Percentiles rank a stretch among this genome's conserved stretches.
phyloP scores from a whole-genome alignment of 164 flowering plant genomes.

The Dillenia suffruticosa region DNA sequence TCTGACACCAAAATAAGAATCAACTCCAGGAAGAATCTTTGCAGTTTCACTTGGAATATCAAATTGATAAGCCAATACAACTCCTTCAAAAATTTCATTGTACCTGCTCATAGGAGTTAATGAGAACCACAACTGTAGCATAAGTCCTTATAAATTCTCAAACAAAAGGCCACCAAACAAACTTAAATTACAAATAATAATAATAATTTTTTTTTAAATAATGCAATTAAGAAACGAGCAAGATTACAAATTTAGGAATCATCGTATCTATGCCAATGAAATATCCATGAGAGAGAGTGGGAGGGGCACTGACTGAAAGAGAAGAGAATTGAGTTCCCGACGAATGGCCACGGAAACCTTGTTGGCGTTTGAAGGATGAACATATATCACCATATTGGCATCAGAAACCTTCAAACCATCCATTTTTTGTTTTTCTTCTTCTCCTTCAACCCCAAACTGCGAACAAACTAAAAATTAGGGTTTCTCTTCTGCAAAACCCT shows the following conservation, averaged over 20 bases:
- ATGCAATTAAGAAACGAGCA: not conserved
- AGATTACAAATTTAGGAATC: not conserved
- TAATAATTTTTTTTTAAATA: not conserved
- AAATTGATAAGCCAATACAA: slow-evolving; percentile 66
- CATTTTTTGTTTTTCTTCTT: slow-evolving; percentile 22
- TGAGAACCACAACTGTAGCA: not conserved
- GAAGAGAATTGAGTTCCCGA: slow-evolving; percentile 59
- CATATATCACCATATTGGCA: slow-evolving; percentile 47
- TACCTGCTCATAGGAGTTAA: slow-evolving; percentile 34
- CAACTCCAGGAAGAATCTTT: slow-evolving; percentile 51
- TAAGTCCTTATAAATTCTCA: not conserved
- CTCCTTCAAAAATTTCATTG: slow-evolving; percentile 72
- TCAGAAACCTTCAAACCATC: slow-evolving; percentile 60
- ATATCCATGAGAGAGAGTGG: not conserved
- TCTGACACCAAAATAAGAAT: slow-evolving; percentile 63
- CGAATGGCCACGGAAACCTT: slow-evolving; percentile 40
- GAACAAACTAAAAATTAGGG: no score
- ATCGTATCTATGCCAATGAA: not conserved
- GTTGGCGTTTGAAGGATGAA: slow-evolving; percentile 71
- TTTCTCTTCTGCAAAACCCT: no score
- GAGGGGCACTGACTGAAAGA: slow-evolving; percentile 51
- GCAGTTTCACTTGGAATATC: slow-evolving; percentile 24
- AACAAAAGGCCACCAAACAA: not conserved
- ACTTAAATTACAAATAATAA: not conserved
- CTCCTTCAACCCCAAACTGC: no score